phyloP scores from a whole-genome alignment of 352 stramenopile species.

The Pythium aphanidermatum region DNA sequence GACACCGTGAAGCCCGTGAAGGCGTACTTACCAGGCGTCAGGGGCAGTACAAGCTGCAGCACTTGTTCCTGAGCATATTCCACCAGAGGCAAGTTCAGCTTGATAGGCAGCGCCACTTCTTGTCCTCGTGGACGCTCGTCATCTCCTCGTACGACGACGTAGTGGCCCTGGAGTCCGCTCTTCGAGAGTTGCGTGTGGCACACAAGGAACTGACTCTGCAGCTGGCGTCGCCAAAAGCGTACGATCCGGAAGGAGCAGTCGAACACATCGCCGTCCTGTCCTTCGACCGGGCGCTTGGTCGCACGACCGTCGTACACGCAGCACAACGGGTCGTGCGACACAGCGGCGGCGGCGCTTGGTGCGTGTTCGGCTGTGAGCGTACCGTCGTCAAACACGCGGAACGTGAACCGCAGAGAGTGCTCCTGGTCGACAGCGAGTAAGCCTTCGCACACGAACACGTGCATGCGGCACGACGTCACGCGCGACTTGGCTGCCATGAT shows the following conservation, averaged over 20 bases:
- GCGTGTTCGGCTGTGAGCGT: neutral
- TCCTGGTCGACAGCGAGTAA: conserved; percentile 7
- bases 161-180: conserved; percentile 7
- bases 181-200: conserved; percentile 9
- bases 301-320: conserved; percentile 14
- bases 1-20: conserved; percentile 52
- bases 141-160: conserved; percentile 10
- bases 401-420: conserved; percentile 4
- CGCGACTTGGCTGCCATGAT: neutral
- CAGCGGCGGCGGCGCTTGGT: neutral
- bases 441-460: conserved; percentile 7
- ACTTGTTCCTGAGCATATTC: conserved; percentile 11
- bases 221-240: conserved; percentile 12
- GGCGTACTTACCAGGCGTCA: conserved; percentile 48
- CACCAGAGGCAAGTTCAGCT: neutral
- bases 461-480: neutral
- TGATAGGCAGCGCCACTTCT: conserved; percentile 7
- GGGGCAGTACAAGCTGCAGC: conserved; percentile 25
- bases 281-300: neutral
- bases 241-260: conserved; percentile 17
- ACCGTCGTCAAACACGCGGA: conserved; percentile 10
- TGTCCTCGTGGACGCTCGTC: conserved; percentile 3
- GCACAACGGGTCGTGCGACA: neutral
- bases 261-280: conserved; percentile 3
- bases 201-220: conserved; percentile 12